Evolutionary conservation across 352 stramenopile species (phyloP).

Genomic region (Thraustotheca clavata): DNA sequence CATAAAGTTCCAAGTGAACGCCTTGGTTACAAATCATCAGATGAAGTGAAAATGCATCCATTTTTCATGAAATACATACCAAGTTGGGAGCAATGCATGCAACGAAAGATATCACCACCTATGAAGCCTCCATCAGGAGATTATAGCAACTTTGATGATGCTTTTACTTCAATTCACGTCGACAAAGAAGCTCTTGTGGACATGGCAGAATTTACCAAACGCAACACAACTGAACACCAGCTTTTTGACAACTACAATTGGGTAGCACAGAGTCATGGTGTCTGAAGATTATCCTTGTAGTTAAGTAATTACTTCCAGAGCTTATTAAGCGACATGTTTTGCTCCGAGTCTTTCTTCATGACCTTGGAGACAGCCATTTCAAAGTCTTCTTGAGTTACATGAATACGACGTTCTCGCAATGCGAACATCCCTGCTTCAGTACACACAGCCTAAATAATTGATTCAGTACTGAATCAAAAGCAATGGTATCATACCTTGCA

Average conservation of each 20-base stretch:
- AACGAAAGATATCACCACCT: conserved; percentile 39
- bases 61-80: conserved; percentile 61
- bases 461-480: background rate
- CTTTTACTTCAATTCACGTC: conserved; percentile 80
- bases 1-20: conserved; percentile 43
- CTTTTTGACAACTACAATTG: conserved; percentile 85
- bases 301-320: conserved; percentile 95
- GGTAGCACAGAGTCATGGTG: conserved; percentile 41
- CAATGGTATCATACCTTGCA: conserved; percentile 79
- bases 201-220: conserved; percentile 67
- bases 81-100: conserved; percentile 47
- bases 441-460: conserved; percentile 84
- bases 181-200: conserved; percentile 41
- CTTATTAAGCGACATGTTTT: conserved; percentile 97
- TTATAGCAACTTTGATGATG: conserved; percentile 77
- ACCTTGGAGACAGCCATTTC: conserved; percentile 99
- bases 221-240: conserved; percentile 72
- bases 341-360: conserved; percentile 99
- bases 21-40: conserved; percentile 37
- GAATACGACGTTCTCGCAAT: conserved; percentile 97
- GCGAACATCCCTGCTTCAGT: conserved; percentile 99
- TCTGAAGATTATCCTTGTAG: conserved; percentile 26
- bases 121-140: conserved; percentile 55
- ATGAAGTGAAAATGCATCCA: conserved; percentile 47
- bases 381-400: conserved; percentile 99